phyloP scores from a whole-genome alignment of 2,329 filamentous ascomycete genomes.

The Mariannaea elegans region DNA sequence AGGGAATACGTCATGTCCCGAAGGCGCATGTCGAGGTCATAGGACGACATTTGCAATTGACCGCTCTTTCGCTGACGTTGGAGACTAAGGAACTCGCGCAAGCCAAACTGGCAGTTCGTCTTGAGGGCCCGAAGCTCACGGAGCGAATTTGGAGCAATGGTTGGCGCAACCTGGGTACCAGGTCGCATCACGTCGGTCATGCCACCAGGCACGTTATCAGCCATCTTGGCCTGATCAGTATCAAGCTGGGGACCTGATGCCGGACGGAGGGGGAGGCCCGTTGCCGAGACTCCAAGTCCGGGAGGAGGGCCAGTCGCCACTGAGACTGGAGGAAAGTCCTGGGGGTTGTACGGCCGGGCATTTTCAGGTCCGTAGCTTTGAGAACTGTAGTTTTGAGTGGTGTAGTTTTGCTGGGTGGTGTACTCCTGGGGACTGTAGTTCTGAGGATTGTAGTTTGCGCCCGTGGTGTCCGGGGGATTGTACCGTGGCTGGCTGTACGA shows the following conservation, averaged over 20 bases:
- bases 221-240: slow-evolving; percentile 18
- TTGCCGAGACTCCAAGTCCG: slow-evolving; percentile 26
- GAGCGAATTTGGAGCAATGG: slow-evolving; percentile 31
- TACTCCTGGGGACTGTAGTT: slow-evolving; percentile 26
- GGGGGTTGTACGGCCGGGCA: slow-evolving; percentile 24
- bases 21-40: slow-evolving; percentile 54
- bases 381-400: slow-evolving; percentile 7
- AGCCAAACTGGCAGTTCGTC: slow-evolving; percentile 46
- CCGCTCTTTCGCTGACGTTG: slow-evolving; percentile 42
- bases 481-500: slow-evolving; percentile 29
- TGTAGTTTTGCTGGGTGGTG: slow-evolving; percentile 18
- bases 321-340: slow-evolving; percentile 33
- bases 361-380: background rate
- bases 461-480: slow-evolving; percentile 30
- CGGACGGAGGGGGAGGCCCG: slow-evolving; percentile 33
- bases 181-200: slow-evolving; percentile 28
- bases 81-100: slow-evolving; percentile 48
- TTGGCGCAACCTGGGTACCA: slow-evolving; percentile 27
- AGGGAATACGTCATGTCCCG: slow-evolving; percentile 53
- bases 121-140: slow-evolving; percentile 45
- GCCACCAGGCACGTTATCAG: slow-evolving; percentile 22
- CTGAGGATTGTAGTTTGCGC: slow-evolving; percentile 30
- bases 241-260: slow-evolving; percentile 33
- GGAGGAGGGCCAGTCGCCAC: slow-evolving; percentile 1
- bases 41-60: slow-evolving; percentile 42